Evolutionary conservation across 2,329 filamentous ascomycete genomes (phyloP).

Genomic region (Xylariales sp.): DNA sequence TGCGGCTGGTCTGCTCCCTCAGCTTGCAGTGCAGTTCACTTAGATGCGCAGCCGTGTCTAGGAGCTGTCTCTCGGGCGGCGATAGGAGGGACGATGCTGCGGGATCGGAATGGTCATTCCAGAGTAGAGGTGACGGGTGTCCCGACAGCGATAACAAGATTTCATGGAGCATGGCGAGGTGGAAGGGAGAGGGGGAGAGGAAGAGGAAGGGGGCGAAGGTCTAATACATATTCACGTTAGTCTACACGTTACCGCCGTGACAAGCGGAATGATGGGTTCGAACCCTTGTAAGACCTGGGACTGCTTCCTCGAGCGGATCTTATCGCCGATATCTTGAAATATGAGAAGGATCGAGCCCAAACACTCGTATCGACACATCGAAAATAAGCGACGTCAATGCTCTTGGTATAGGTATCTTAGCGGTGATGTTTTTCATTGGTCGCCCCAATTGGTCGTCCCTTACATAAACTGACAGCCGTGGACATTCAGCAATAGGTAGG

Average conservation of each 20-base stretch:
- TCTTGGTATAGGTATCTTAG: background rate
- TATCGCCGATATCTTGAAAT: slow-evolving; percentile 57
- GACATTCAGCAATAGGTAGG: background rate
- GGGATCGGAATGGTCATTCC: slow-evolving; percentile 60
- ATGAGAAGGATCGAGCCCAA: slow-evolving; percentile 63
- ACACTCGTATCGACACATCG: slow-evolving; percentile 67
- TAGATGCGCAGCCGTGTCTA: slow-evolving; percentile 80
- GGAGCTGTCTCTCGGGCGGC: slow-evolving; percentile 83
- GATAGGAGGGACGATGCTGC: slow-evolving; percentile 67
- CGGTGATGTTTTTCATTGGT: background rate
- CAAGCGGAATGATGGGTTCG: slow-evolving; percentile 9
- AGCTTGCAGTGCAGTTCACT: slow-evolving; percentile 82
- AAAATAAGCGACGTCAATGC: background rate
- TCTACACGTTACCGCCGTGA: background rate
- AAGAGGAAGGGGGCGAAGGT: slow-evolving; percentile 31
- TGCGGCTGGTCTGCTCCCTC: slow-evolving; percentile 72
- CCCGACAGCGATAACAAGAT: slow-evolving; percentile 96
- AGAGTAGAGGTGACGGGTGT: slow-evolving; percentile 89
- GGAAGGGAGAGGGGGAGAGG: slow-evolving; percentile 13
- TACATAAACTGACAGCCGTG: background rate
- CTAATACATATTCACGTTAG: slow-evolving; percentile 33
- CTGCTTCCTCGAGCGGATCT: slow-evolving; percentile 52
- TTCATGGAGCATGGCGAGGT: slow-evolving; percentile 87
- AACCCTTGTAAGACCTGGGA: slow-evolving; percentile 46
- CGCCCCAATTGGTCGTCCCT: background rate